Conservation (phyloP, 495 filamentous ascomycete genomes). For the Geoglossum glabrum region DNA sequence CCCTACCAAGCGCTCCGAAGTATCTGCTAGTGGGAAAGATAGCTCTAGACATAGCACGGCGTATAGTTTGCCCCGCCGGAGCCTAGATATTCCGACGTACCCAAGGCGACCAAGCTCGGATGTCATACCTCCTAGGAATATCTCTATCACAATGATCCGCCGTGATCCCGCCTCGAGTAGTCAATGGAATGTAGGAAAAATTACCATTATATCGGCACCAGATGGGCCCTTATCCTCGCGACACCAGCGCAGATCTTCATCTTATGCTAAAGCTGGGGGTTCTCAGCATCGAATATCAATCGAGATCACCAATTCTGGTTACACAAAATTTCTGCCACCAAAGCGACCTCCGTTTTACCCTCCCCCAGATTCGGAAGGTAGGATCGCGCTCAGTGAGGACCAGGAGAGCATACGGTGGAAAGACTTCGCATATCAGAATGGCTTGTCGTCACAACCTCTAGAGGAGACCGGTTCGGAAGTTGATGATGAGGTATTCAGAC, state of each 20-base stretch:
- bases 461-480: neutral
- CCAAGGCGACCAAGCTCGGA: conserved; percentile 11
- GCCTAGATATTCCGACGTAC: conserved; percentile 9
- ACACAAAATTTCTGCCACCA: conserved; percentile 29
- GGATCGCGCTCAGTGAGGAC: neutral
- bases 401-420: neutral
- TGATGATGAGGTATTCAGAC: neutral
- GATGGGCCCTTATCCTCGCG: conserved; percentile 11
- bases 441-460: neutral
- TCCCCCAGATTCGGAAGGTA: neutral
- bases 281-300: conserved; percentile 27
- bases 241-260: conserved; percentile 1
- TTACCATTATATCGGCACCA: conserved; percentile 28
- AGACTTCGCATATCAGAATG: neutral
- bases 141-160: conserved; percentile 69
- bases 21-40: neutral
- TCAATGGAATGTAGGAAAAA: conserved; percentile 79
- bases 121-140: conserved; percentile 15
- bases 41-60: neutral
- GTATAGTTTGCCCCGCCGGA: neutral
- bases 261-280: neutral
- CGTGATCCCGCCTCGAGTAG: conserved; percentile 58
- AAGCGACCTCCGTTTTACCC: neutral
- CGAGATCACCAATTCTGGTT: conserved; percentile 40
- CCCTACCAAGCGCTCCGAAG: neutral